Evolutionary conservation across 345 rosid species (phyloP), one percentile per base, ranked within the genome.

Genomic region (Pistacia integerrima): DNA sequence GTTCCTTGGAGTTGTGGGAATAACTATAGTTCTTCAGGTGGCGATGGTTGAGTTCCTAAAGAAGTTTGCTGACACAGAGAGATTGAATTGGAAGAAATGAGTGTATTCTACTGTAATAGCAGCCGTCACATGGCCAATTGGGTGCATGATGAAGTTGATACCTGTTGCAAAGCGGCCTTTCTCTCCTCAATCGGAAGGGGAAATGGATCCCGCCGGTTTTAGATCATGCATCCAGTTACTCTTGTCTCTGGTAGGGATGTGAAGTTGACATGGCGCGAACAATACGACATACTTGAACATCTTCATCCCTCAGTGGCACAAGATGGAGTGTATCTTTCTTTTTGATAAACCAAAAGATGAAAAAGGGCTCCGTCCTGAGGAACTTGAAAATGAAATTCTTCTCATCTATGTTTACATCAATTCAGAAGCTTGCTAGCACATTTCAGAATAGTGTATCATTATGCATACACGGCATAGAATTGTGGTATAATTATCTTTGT

Each of bases 1-100:
- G 76, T 88, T 90, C 79, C 62, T 87, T 30, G 90, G 87, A 68
- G 87, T 90, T 55, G 82, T 90, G 49, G 92, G 85, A 14, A 57
- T 87, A 67, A 90, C 94, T 4, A 77, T 90, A 38, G 73, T 86
- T 69, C 92, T 90, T 74, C 94, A 90, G 80, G 90, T 89, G 48
- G 80, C 87, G 70, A 85, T 88, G 92, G 90, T 84, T 69, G 90
- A 89, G 75, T 87, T 88, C 77, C 76, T 91, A 1, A 85, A 85
- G 84, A 87, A 87, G 68, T 87, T 88, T 82, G 92, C 91, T 18
- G 82, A 80, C 30, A 88, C 92, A 13, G 87, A 85, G 84, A 83
- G 76, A 69, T 74, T 88, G 78, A 80, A 82, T 51, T 82, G 88
- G 78, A 33, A 74, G 84, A 86, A 88, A 67, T 90, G 92, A 92